Conservation (phyloP, 164 flowering plant genomes). For the Cinnamomum chago region DNA sequence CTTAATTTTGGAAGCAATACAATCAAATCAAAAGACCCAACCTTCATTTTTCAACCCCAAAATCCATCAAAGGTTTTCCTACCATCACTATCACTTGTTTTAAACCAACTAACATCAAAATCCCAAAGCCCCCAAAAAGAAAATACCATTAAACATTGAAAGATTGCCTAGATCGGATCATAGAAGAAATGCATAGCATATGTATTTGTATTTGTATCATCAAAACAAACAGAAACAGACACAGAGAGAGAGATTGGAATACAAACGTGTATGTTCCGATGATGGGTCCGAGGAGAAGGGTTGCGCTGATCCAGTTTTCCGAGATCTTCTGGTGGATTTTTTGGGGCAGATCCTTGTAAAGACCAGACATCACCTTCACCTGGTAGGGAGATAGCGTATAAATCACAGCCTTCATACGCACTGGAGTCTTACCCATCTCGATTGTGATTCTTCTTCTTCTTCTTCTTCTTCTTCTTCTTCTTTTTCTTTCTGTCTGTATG, state of each 20-base stretch:
- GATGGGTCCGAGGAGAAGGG: constrained; percentile 57
- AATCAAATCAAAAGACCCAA: too few relatives aligned
- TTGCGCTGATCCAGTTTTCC: constrained; percentile 73
- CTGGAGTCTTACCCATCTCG: constrained; percentile 63
- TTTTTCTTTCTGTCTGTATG: background rate
- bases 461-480: background rate
- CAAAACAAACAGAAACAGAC: too few relatives aligned
- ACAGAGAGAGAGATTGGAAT: constrained; percentile 3
- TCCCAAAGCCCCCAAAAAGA: too few relatives aligned
- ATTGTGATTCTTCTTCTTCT: background rate
- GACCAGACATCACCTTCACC: constrained; percentile 73
- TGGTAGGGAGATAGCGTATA: constrained; percentile 75
- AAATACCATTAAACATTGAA: too few relatives aligned
- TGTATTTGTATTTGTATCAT: too few relatives aligned
- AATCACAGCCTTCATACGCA: constrained; percentile 63
- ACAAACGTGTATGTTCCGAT: constrained; percentile 53
- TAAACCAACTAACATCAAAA: too few relatives aligned
- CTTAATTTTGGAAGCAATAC: too few relatives aligned
- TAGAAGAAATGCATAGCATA: too few relatives aligned
- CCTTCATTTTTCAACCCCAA: too few relatives aligned
- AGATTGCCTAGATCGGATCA: too few relatives aligned
- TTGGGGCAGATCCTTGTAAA: constrained; percentile 60
- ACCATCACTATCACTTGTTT: too few relatives aligned
- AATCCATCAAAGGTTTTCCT: too few relatives aligned
- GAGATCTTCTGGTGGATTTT: constrained; percentile 69